Evolutionary conservation across 2,329 filamentous ascomycete genomes (phyloP).

Genomic region (Trichoderma koningiopsis): DNA sequence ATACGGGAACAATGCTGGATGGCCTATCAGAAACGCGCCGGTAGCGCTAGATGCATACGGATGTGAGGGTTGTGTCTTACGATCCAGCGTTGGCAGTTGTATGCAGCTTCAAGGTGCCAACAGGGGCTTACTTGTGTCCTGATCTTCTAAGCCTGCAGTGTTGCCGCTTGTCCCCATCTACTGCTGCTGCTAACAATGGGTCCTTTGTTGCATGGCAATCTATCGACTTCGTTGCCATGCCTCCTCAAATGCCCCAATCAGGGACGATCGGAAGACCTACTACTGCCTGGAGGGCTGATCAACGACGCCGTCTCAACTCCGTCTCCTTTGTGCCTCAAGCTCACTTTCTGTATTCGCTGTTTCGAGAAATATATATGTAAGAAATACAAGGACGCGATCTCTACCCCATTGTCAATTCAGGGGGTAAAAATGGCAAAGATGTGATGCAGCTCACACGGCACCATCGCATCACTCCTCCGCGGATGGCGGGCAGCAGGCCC

Average conservation of each 20-base stretch:
- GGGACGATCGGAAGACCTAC: not conserved
- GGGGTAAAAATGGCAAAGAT: not conserved
- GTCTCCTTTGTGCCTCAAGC: not conserved
- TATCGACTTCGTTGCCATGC: not conserved
- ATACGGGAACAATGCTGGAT: not conserved
- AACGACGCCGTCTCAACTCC: not conserved
- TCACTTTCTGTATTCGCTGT: not conserved
- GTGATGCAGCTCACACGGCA: conserved; percentile 16
- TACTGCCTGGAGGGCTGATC: not conserved
- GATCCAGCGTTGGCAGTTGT: not conserved
- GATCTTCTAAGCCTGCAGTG: not conserved
- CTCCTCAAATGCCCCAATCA: not conserved
- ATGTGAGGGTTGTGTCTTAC: not conserved
- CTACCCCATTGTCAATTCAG: conserved; percentile 13
- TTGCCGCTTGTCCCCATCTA: not conserved
- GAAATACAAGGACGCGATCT: not conserved
- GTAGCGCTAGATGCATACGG: not conserved
- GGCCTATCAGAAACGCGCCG: not conserved
- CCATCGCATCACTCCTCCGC: not conserved
- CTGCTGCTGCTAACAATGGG: not conserved
- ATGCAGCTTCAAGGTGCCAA: not conserved
- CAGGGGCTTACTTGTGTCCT: not conserved
- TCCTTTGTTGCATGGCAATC: not conserved
- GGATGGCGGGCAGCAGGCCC: not conserved
- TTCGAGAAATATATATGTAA: not conserved